These are phyloP conservation scores for Selaginella moellendorffii DNA, from an alignment of 75 land plant species.

Conservation along the genomic window DNA sequence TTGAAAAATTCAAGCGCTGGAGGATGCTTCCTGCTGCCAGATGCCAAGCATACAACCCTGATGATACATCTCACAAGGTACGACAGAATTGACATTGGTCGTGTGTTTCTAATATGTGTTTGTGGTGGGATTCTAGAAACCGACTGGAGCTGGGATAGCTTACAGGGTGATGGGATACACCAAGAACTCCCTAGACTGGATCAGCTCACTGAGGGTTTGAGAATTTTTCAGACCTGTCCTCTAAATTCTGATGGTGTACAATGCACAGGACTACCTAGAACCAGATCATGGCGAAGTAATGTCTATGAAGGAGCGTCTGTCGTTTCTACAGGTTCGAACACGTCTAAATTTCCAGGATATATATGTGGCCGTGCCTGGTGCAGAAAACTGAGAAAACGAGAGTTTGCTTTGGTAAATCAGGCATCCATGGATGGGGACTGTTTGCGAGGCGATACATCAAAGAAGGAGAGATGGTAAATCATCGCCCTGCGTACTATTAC, in stretches of 20 bases:
- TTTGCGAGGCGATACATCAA: neutral
- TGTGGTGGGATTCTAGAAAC: neutral
- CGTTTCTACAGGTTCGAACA: constrained; percentile 1
- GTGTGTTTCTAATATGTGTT: neutral
- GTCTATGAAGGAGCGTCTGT: neutral
- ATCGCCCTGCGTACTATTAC: no score
- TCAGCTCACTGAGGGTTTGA: constrained; percentile 36
- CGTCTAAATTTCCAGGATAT: neutral
- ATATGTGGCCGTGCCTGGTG: neutral
- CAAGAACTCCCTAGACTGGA: constrained; percentile 30
- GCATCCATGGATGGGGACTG: constrained; percentile 5
- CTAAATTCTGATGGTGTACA: neutral
- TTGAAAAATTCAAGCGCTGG: neutral
- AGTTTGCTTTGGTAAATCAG: constrained; percentile 8
- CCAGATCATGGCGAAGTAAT: neutral
- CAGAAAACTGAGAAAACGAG: constrained; percentile 5
- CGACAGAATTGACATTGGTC: no score
- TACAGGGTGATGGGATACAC: constrained; percentile 50
- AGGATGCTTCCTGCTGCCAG: neutral
- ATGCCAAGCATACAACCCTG: neutral
- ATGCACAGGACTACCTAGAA: neutral
- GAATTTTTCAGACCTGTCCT: neutral
- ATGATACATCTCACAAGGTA: neutral
- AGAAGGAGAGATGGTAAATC: constrained; percentile 10
- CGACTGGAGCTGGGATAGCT: constrained; percentile 12